Conservation (phyloP, 306 rosid genomes). For the Gillenia trifoliata region DNA sequence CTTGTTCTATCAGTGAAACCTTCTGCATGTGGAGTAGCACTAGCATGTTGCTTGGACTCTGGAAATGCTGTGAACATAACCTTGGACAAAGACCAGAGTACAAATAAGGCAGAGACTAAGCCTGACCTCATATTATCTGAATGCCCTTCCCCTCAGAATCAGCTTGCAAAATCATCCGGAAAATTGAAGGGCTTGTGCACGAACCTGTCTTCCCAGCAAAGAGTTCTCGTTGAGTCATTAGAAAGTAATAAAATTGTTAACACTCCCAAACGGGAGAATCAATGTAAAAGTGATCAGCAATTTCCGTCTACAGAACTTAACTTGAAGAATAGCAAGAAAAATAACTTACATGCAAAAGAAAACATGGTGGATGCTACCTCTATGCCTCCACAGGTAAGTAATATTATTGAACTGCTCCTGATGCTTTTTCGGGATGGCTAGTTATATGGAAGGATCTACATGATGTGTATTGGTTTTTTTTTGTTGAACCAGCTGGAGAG, state of each 20-base stretch:
- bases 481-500: slow-evolving; percentile 28
- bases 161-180: slow-evolving; percentile 18
- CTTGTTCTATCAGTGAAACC: slow-evolving; percentile 24
- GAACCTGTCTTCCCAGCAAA: slow-evolving; percentile 14
- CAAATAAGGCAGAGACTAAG: slow-evolving; percentile 18
- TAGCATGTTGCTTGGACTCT: slow-evolving; percentile 15
- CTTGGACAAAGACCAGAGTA: slow-evolving; percentile 25
- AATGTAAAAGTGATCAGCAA: slow-evolving; percentile 28
- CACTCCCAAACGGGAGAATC: slow-evolving; percentile 21
- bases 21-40: slow-evolving; percentile 15
- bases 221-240: slow-evolving; percentile 27
- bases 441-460: background rate
- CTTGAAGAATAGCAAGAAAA: slow-evolving; percentile 26
- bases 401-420: background rate
- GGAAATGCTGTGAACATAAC: slow-evolving; percentile 5
- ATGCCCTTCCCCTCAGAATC: slow-evolving; percentile 25
- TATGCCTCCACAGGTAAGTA: slow-evolving; percentile 35
- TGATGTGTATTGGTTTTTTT: background rate
- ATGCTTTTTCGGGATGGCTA: background rate
- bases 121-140: slow-evolving; percentile 11
- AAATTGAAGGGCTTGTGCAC: slow-evolving; percentile 29
- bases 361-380: slow-evolving; percentile 12
- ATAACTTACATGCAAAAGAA: slow-evolving; percentile 14
- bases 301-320: slow-evolving; percentile 19
- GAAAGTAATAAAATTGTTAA: slow-evolving; percentile 18